Conservation (phyloP, 1,139 yeast genomes). For the Yamadazyma taylorii region DNA sequence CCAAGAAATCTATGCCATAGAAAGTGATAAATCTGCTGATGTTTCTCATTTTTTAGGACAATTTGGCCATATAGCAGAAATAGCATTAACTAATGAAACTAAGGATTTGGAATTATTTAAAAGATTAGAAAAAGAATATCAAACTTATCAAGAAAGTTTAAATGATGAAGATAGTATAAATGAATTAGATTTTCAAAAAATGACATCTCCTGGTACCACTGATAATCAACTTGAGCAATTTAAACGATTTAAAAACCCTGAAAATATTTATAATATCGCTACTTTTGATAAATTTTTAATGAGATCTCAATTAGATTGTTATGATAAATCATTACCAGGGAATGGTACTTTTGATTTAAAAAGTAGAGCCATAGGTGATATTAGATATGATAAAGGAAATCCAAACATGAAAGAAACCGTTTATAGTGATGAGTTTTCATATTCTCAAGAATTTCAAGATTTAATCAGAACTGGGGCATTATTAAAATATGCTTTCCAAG, state of each 20-base stretch:
- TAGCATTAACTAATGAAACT: conserved; percentile 62
- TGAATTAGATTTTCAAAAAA: conserved; percentile 1
- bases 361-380: conserved; percentile 86
- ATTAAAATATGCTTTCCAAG: conserved; percentile 85
- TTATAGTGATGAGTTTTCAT: conserved; percentile 32
- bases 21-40: conserved; percentile 68
- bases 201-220: background rate
- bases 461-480: conserved; percentile 70
- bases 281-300: conserved; percentile 65
- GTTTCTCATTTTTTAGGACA: conserved; percentile 70
- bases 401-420: conserved; percentile 52
- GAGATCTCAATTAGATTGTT: conserved; percentile 91
- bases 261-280: conserved; percentile 67
- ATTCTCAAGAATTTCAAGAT: conserved; percentile 68
- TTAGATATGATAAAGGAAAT: conserved; percentile 73
- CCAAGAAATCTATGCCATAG: conserved; percentile 55
- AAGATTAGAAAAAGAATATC: conserved; percentile 5
- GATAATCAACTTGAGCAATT: conserved; percentile 4
- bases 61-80: conserved; percentile 78
- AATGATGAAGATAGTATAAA: background rate
- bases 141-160: background rate
- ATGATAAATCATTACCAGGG: conserved; percentile 76
- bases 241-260: conserved; percentile 18
- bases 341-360: conserved; percentile 91
- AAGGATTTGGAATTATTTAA: conserved; percentile 37